Conservation (phyloP, 768 basidiomycete genomes). For the Amanita pallidorosea region DNA sequence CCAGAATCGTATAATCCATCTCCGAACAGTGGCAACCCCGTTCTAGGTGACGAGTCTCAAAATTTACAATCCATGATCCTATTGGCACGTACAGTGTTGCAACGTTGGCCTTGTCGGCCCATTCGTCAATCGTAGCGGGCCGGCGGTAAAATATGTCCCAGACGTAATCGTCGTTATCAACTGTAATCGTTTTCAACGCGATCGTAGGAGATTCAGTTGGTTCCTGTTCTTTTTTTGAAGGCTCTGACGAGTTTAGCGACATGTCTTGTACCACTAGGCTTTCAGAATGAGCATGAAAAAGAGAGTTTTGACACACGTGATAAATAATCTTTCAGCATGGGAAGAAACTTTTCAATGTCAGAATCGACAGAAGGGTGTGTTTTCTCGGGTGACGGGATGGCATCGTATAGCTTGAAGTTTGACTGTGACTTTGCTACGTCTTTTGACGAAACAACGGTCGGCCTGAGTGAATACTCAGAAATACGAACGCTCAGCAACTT, state of each 20-base stretch:
- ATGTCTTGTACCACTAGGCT: conserved; percentile 7
- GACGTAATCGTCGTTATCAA: conserved; percentile 49
- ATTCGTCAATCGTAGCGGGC: conserved; percentile 47
- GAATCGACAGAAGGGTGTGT: conserved; percentile 16
- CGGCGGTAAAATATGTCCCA: conserved; percentile 80
- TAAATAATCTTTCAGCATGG: conserved; percentile 68
- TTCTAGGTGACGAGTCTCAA: conserved; percentile 25
- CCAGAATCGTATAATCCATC: conserved; percentile 47
- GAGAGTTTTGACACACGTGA: conserved; percentile 30
- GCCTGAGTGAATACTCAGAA: conserved; percentile 10
- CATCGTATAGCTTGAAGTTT: conserved; percentile 66
- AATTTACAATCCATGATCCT: background rate
- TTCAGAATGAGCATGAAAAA: conserved; percentile 6
- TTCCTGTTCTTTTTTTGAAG: background rate
- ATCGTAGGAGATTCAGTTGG: conserved; percentile 7
- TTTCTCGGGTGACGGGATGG: conserved; percentile 35
- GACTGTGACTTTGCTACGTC: conserved; percentile 23
- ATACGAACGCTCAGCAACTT: background rate
- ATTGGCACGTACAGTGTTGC: conserved; percentile 49
- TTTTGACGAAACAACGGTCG: conserved; percentile 43
- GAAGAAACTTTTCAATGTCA: conserved; percentile 71
- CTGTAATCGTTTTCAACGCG: background rate
- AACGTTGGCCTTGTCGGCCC: conserved; percentile 44
- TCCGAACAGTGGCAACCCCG: conserved; percentile 50
- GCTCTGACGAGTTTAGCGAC: conserved; percentile 13